Conservation (phyloP, 768 basidiomycete species). For the Cystobasidium tubakii region DNA sequence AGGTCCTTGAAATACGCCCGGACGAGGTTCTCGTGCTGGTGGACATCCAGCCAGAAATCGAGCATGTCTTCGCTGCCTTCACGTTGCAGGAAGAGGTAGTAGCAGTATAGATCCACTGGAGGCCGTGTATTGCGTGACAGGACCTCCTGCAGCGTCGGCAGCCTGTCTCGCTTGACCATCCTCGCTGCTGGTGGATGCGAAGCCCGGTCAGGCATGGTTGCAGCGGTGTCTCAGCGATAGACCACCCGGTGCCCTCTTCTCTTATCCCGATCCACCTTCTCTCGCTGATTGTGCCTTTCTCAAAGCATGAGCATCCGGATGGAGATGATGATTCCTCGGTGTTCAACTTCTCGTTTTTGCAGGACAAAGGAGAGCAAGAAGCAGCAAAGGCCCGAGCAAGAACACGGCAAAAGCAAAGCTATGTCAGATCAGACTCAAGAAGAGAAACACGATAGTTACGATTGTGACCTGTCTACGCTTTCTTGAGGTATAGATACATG, state of each 20-base stretch:
- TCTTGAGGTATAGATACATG: neutral
- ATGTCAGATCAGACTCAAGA: neutral
- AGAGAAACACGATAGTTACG: neutral
- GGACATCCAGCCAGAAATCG: slow-evolving; percentile 98
- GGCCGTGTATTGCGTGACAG: slow-evolving; percentile 82
- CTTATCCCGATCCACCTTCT: no score
- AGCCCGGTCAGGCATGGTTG: neutral
- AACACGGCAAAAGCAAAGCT: no score
- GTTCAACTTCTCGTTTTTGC: neutral
- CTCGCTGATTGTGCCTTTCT: no score
- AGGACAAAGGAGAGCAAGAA: neutral
- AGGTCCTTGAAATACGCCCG: slow-evolving; percentile 99
- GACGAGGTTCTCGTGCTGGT: slow-evolving; percentile 97
- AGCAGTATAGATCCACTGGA: slow-evolving; percentile 83
- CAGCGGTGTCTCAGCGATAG: neutral
- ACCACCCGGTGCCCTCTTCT: neutral
- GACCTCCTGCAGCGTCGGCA: slow-evolving; percentile 61
- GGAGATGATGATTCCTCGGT: no score
- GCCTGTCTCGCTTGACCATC: slow-evolving; percentile 43
- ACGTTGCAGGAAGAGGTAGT: slow-evolving; percentile 85
- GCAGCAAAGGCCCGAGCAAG: neutral
- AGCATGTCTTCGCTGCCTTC: slow-evolving; percentile 93
- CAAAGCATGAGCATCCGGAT: neutral
- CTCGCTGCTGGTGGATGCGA: neutral
- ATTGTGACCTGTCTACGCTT: neutral